Base-by-base conservation (phyloP, 371 early-diverging fungal genomes). In the Rozella allomycis region DNA sequence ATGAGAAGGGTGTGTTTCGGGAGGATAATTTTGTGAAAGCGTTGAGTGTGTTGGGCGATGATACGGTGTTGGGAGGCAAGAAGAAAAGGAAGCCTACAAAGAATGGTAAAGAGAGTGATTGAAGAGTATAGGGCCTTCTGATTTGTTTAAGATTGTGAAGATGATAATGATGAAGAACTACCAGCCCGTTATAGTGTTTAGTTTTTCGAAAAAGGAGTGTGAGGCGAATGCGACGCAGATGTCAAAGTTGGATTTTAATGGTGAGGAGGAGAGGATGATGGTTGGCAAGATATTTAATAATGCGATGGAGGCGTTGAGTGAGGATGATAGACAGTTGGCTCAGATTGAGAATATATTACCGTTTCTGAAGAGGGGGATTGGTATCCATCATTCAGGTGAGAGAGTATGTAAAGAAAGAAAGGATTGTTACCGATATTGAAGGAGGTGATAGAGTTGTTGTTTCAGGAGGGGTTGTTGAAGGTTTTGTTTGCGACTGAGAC, bases 401-500 rank as follows among this genome's bases (percentile, higher is more conserved):
- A n/a, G n/a, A n/a, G n/a, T n/a, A n/a, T n/a, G n/a, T n/a, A n/a
- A n/a, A n/a, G n/a, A n/a, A n/a, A n/a, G n/a, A n/a, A n/a, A n/a
- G n/a, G n/a, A n/a, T 57, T 99, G 20, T 58, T 99, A 32, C 99
- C 98, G 1, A 88, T 99, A 26, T 61, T 98, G 39, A 98, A 97
- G 55, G 99, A 99, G 60, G 84, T 94, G 7, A 93, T 97, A 21
- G 99, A 99, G 60, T 86, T 99, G 37, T 65, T 99, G 18, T 99
- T 99, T 69, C 96, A 94, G 51, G 97, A 97, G 60, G 86, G 85
- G 23, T 55, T 97, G 30, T 46, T 99, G 22, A 97, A 98, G 60
- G 87, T 96, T 10, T 59, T 99, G 22, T 98, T 99, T 73, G 98
- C 98, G 22, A 99, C 99, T 1, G 99, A 99, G 51, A 98, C 99